A percentile compares a stretch with the other conserved stretches of the same genome.
phyloP scores from a whole-genome alignment of 176 grass and related monocot genomes.

The Carex parvula region DNA sequence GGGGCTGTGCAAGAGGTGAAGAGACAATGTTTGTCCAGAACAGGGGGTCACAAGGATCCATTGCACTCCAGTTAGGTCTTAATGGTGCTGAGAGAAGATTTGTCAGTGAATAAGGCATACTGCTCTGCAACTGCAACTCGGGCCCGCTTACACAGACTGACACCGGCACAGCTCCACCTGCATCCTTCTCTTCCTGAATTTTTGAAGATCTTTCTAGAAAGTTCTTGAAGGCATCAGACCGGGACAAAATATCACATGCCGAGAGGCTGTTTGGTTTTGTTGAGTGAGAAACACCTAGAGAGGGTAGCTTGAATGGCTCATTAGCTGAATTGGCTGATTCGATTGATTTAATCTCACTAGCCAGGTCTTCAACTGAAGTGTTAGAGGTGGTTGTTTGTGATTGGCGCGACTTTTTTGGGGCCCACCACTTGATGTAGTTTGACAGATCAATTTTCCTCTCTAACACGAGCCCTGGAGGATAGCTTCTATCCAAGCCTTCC shows the following conservation, averaged over 20 bases:
- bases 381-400: conserved; percentile 45
- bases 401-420: conserved; percentile 69
- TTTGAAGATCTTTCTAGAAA: conserved; percentile 70
- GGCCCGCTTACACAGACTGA: conserved; percentile 38
- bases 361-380: conserved; percentile 46
- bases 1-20: conserved; percentile 56
- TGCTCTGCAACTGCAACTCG: conserved; percentile 44
- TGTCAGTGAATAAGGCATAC: conserved; percentile 56
- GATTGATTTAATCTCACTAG: conserved; percentile 69
- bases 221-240: conserved; percentile 73
- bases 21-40: conserved; percentile 88
- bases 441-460: conserved; percentile 96
- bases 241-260: conserved; percentile 76
- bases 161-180: conserved; percentile 36
- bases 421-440: conserved; percentile 97
- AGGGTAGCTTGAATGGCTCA: conserved; percentile 90
- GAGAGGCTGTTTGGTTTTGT: conserved; percentile 41
- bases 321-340: conserved; percentile 63
- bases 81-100: conserved; percentile 65
- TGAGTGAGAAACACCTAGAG: conserved; percentile 43
- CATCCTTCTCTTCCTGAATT: conserved; percentile 59
- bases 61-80: conserved; percentile 73
- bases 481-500: conserved; percentile 62
- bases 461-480: conserved; percentile 47
- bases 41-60: conserved; percentile 59